Evolutionary conservation across 176 grass and related monocot genomes (phyloP).

Genomic region (Carex cristatella): DNA sequence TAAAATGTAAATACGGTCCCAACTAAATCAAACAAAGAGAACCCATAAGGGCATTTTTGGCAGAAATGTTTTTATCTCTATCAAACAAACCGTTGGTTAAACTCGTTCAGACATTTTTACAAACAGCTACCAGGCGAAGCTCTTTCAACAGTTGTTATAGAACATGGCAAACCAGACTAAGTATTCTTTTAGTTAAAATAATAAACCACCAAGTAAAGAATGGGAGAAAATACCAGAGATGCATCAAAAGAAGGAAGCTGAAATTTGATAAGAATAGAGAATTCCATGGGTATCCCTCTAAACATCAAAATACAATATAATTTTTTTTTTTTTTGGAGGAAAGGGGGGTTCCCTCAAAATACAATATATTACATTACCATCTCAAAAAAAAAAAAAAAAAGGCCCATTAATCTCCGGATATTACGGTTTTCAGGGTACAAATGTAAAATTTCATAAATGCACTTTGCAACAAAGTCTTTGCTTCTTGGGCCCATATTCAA

Average conservation of each 20-base stretch:
- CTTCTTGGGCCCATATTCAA: neutral
- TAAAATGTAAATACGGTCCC: neutral
- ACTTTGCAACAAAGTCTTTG: neutral
- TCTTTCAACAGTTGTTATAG: neutral
- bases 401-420: too few species aligned
- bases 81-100: neutral
- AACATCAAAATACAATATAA: neutral
- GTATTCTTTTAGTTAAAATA: neutral
- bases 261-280: neutral
- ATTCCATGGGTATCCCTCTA: neutral
- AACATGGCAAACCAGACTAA: neutral
- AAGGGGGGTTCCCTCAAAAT: too few species aligned
- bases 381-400: neutral
- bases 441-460: neutral
- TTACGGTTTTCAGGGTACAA: too few species aligned
- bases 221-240: neutral
- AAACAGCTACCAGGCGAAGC: neutral
- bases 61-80: neutral
- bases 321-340: neutral
- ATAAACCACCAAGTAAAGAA: neutral
- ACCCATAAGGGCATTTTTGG: neutral
- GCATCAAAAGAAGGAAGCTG: neutral
- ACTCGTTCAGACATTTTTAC: slow-evolving; percentile 4
- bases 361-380: neutral
- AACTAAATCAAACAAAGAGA: neutral